Conservation (phyloP, 371 early-diverging fungal species). For the Capniomyces stellatus region DNA sequence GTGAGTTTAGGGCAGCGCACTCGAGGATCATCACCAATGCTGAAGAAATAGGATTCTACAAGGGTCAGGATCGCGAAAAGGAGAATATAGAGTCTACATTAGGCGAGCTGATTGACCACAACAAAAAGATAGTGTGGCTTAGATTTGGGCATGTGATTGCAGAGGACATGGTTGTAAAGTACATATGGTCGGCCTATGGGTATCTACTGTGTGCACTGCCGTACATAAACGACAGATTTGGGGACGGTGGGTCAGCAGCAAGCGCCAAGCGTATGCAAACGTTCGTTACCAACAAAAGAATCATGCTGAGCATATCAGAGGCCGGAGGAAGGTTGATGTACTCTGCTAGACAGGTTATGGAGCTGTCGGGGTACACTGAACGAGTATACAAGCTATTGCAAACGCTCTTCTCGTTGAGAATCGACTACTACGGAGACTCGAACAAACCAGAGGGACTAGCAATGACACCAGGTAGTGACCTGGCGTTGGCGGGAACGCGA, state of each 20-base stretch:
- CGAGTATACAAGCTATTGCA: conserved; percentile 60
- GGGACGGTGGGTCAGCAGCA: conserved; percentile 39
- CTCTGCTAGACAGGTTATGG: conserved; percentile 61
- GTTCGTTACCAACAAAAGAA: conserved; percentile 81
- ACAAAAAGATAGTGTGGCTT: conserved; percentile 53
- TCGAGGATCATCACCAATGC: conserved; percentile 65
- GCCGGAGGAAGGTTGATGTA: conserved; percentile 69
- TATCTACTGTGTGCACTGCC: conserved; percentile 64
- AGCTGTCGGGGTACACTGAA: conserved; percentile 80
- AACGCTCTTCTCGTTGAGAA: conserved; percentile 47
- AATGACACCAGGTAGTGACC: conserved; percentile 6
- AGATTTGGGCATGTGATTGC: conserved; percentile 62
- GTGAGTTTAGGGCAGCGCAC: conserved; percentile 71
- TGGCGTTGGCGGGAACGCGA: conserved; percentile 19
- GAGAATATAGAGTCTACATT: conserved; percentile 49
- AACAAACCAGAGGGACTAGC: background rate
- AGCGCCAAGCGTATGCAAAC: conserved; percentile 47
- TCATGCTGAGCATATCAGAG: conserved; percentile 68
- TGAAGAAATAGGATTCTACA: conserved; percentile 77
- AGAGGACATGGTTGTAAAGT: conserved; percentile 65
- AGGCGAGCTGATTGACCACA: conserved; percentile 51
- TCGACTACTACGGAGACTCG: conserved; percentile 40
- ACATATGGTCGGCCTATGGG: conserved; percentile 73
- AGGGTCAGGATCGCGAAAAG: conserved; percentile 54
- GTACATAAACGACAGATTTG: conserved; percentile 40